phyloP scores from a whole-genome alignment of 2,329 filamentous ascomycete genomes.

The Fusarium pseudoanthophilum region DNA sequence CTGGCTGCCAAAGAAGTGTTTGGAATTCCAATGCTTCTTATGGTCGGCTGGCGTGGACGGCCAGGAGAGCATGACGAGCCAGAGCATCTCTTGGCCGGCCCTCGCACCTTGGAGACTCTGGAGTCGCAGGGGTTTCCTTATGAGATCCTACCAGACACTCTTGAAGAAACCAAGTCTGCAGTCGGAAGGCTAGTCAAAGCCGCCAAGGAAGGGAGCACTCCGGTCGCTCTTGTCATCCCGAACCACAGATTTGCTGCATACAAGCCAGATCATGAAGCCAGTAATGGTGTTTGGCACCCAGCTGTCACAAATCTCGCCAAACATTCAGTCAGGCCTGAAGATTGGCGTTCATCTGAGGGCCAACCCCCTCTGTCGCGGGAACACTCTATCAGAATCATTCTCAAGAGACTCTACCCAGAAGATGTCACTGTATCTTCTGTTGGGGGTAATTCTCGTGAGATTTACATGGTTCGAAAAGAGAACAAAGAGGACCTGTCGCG shows the following conservation, averaged over 20 bases:
- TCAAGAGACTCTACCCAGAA: background rate
- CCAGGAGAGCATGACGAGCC: constrained; percentile 10
- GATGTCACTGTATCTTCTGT: constrained; percentile 17
- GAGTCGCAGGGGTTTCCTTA: background rate
- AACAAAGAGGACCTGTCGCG: background rate
- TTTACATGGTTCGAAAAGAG: constrained; percentile 16
- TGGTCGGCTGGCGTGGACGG: constrained; percentile 6
- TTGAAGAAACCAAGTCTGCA: background rate
- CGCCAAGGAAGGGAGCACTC: background rate
- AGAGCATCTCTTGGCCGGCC: background rate
- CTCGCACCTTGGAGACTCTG: background rate
- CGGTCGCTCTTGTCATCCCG: background rate
- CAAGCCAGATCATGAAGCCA: background rate
- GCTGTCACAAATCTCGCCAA: background rate
- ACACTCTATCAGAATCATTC: background rate
- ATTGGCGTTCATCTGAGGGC: background rate
- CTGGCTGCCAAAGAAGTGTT: constrained; percentile 15
- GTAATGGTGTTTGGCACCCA: background rate
- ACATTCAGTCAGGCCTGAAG: background rate
- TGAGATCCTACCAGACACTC: background rate
- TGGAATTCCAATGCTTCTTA: constrained; percentile 14
- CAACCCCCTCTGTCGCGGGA: background rate
- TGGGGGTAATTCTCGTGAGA: constrained; percentile 12
- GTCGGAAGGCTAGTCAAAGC: background rate
- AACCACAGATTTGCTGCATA: background rate